Evolutionary conservation across 2,329 filamentous ascomycete species (phyloP), one percentile per base, ranked within the genome.

Genomic region (Fusarium sulawesiense): DNA sequence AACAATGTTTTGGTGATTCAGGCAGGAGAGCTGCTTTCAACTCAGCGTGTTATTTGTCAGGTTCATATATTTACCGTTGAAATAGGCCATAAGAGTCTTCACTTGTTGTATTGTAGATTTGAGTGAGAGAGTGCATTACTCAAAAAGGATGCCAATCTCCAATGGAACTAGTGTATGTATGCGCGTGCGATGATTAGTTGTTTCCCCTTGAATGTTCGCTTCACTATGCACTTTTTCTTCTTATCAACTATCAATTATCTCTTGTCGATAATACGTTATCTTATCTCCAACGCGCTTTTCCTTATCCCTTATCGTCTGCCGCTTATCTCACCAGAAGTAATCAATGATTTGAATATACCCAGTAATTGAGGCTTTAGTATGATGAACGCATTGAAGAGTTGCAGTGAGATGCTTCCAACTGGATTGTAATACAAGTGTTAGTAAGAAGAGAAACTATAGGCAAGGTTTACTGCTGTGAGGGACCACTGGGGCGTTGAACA

Each of bases 1-100:
- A 37, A n/a, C 4, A n/a, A 37, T n/a, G 6, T n/a, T 37, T 37
- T n/a, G 6, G 34, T 37, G 3, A 37, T n/a, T n/a, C 10, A 12
- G n/a, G 10, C 18, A n/a, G 18, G 10, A 37, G 10, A 37, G 7
- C 10, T 11, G 10, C 34, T 11, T n/a, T 4, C 1, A 32, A 4
- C 30, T 14, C 30, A 32, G 30, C 30, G 7, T 32, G 3, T 16
- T 7, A 32, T 32, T 16, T 14, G 1, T 16, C 30, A 16, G 13
- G 30, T 32, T 32, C 30, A 16, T 14, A 32, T 4, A 32, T 16
- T 14, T 32, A 16, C 30, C 30, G 4, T 16, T 32, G 7, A 16
- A 32, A 4, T 16, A 32, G 4, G 30, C 8, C 4, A 8, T 16
- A 16, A 32, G 13, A 13, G 3, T 0, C 1, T 32, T 16, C 0